Evolutionary conservation across 352 stramenopile species (phyloP), one percentile per base, ranked within the genome.

Genomic region (Pythium rhizo-oryzae): DNA sequence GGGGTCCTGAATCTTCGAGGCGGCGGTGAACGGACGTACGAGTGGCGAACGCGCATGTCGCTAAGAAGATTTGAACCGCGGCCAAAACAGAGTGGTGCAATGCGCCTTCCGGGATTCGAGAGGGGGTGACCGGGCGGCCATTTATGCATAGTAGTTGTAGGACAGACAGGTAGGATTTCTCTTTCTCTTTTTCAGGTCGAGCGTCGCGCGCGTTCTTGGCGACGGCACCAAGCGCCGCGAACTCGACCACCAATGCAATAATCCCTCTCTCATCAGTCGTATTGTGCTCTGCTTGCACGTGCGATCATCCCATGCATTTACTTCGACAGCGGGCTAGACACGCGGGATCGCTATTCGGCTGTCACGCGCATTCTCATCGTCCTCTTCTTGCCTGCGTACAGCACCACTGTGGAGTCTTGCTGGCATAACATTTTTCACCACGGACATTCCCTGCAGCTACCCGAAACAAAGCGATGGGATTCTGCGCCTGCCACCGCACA

Each of bases 81-180:
- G 41, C 12, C 59, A 67, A 50, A 60, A 53, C 60, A 52, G 50
- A 67, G 47, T 52, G 51, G 51, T 53, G 60, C 59, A 65, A 49
- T 58, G 47, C 18, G 58, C 12, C 43, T 11, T 37, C 28, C 25
- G 21, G 43, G 19, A 12, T 18, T 9, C n/a, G 35, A 43, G 35
- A 30, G 58, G 43, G n/a, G 37, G 52, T 46, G 52, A 30, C 18
- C 44, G 15, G 47, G 30, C 59, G 15, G 19, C 24, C 47, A 57
- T 65, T 58, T 47, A 65, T 65, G 19, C 51, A 59, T 50, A 65
- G 44, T 65, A 69, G 62, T 56, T 67, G 33, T 70, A 70, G 63
- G 63, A 70, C 63, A 70, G 63, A 70, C 35, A 41, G 35, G 35
- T 70, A 70, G 63, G 63, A 65, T 59, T 62, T 63, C 39, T 25